These are phyloP conservation scores for Panaeolus papilionaceus DNA, from an alignment of 768 basidiomycete genomes.

Conservation along the genomic window DNA sequence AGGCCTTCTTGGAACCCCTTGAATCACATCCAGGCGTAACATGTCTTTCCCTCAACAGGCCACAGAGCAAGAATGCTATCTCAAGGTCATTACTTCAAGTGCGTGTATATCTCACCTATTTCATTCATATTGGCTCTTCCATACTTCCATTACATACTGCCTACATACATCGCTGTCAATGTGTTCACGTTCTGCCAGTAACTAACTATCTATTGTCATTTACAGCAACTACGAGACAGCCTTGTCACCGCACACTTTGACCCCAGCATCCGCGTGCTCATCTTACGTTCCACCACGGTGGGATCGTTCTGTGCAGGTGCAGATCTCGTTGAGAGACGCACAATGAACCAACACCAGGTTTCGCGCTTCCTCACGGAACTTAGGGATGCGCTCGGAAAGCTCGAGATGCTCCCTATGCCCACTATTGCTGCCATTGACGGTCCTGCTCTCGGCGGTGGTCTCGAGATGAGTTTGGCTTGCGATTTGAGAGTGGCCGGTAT, in stretches of 20 bases:
- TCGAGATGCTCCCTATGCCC: conserved; percentile 87
- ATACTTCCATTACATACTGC: conserved; percentile 16
- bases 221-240: conserved; percentile 74
- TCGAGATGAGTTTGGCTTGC: conserved; percentile 87
- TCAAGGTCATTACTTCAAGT: conserved; percentile 76
- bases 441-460: conserved; percentile 91
- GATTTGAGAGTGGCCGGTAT: conserved; percentile 90
- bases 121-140: conserved; percentile 5
- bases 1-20: conserved; percentile 59
- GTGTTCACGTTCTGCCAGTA: neutral
- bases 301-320: conserved; percentile 93
- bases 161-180: neutral
- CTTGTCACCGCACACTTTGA: conserved; percentile 71
- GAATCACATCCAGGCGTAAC: conserved; percentile 66
- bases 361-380: conserved; percentile 79
- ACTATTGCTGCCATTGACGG: conserved; percentile 95
- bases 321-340: conserved; percentile 84
- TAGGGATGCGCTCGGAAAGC: conserved; percentile 68
- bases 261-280: conserved; percentile 75
- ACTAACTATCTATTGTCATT: conserved; percentile 2
- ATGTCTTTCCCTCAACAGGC: conserved; percentile 80
- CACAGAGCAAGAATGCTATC: conserved; percentile 88
- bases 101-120: conserved; percentile 19
- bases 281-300: conserved; percentile 80
- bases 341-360: conserved; percentile 80